Evolutionary conservation across 306 rosid species (phyloP), one percentile per base, ranked within the genome.

Genomic region (Gynostemma pentaphyllum): DNA sequence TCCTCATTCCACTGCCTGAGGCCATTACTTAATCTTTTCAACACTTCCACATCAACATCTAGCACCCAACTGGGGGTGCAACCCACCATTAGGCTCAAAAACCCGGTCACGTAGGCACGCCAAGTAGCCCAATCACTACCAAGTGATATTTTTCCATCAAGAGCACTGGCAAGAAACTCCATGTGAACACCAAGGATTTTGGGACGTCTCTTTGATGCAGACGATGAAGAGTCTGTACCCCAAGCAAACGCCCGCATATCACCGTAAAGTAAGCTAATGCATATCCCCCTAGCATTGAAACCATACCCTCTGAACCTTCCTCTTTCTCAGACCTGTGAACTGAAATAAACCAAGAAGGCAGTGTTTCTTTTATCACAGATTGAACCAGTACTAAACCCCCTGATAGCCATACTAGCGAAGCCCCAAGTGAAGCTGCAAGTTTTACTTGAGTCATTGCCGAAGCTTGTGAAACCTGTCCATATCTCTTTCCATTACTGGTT

Each of bases 291-390:
- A 92, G 95, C 95, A 86, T 88, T 66, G 83, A 82, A 70, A 76
- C 82, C 84, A 86, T 88, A 54, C 87, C 96, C 68, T 76, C 84
- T 22, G 78, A 76, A 47, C 79, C 83, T 53, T 78, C 81, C 69
- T 76, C 85, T 50, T 74, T 70, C 62, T 79, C 82, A 26, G 79
- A 69, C 73, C 90, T 66, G 64, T 86, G 96, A 62, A 72, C 78
- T 5, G 98, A 86, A 79, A 86, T 82, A 76, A 92, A 84, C 99
- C 95, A 88, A 9, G 96, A 88, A 44, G 96, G 95, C 73, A 92
- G 57, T n/a, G 94, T 86, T 78, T 92, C 99, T 57, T 82, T 86
- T 65, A 92, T 79, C 76, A 92, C 64, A 40, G 85, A 69, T 59
- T 84, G 99, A 76, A 88, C 95, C 68, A 92, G 74, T 67, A 68